Conservation (phyloP, 192 early-diverging fungal genomes). For the Cetraspora pellucida region DNA sequence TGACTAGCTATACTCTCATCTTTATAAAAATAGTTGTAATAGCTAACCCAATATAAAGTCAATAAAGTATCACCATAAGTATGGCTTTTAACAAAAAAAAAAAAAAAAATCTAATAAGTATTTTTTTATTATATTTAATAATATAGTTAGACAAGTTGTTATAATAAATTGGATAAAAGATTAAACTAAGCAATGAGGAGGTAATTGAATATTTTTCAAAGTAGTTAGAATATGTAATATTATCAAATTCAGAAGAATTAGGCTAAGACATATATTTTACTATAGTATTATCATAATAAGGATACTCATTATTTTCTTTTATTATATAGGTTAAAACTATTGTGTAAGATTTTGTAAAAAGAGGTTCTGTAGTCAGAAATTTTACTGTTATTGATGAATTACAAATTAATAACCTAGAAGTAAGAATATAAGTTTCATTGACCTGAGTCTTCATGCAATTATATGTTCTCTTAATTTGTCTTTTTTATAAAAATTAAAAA, state of each 20-base stretch:
- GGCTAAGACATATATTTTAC: not conserved
- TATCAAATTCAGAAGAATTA: not conserved
- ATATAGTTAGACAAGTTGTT: not conserved
- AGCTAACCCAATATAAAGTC: no score
- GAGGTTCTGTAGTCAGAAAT: not conserved
- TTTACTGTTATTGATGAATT: slow-evolving; percentile 14
- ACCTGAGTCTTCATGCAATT: not conserved
- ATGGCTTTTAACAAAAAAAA: no score
- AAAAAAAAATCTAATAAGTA: not conserved
- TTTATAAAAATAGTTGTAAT: no score
- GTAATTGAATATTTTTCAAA: not conserved
- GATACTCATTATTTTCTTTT: not conserved
- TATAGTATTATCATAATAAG: not conserved
- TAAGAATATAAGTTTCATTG: not conserved
- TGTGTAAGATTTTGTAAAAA: not conserved
- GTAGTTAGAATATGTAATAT: not conserved
- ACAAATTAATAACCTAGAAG: not conserved
- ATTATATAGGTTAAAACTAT: not conserved
- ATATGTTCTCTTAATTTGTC: not conserved
- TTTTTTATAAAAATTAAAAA: slow-evolving; percentile 3
- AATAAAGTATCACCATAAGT: no score
- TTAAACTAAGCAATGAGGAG: not conserved
- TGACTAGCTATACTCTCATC: no score
- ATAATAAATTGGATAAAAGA: not conserved
- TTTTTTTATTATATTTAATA: not conserved